Conservation (phyloP, 768 basidiomycete genomes). For the Russula abietina region DNA sequence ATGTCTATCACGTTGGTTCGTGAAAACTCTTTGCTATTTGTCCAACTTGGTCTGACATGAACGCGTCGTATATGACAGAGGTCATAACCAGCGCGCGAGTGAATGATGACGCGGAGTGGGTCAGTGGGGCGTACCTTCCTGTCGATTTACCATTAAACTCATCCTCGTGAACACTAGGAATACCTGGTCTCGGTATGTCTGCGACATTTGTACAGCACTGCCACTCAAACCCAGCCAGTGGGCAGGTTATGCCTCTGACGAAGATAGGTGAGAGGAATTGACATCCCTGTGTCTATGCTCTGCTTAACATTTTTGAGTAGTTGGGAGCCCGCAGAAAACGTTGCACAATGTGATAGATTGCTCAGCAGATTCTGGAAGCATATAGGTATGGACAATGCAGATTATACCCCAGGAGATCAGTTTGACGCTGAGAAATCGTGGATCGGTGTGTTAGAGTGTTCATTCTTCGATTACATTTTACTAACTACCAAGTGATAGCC, state of each 20-base stretch:
- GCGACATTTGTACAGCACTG: neutral
- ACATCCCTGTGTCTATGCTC: neutral
- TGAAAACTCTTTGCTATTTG: neutral
- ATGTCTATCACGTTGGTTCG: constrained; percentile 29
- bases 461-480: neutral
- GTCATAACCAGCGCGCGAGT: constrained; percentile 57
- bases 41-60: neutral
- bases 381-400: constrained; percentile 50
- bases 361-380: constrained; percentile 53
- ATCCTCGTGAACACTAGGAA: constrained; percentile 38
- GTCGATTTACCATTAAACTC: neutral
- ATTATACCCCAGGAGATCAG: constrained; percentile 46
- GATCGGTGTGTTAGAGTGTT: constrained; percentile 43
- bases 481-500: constrained; percentile 27
- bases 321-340: constrained; percentile 64
- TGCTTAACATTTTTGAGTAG: constrained; percentile 34
- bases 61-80: constrained; percentile 36
- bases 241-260: constrained; percentile 53
- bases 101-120: constrained; percentile 46
- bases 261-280: constrained; percentile 44
- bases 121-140: constrained; percentile 29
- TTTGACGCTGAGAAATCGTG: constrained; percentile 43
- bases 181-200: constrained; percentile 58
- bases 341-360: constrained; percentile 51
- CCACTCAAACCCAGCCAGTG: constrained; percentile 41